A percentile compares a stretch with the other conserved stretches of the same genome.
These are phyloP conservation scores for Yarrowia osloensis DNA, from an alignment of 805 yeast species.

Conservation along the genomic window DNA sequence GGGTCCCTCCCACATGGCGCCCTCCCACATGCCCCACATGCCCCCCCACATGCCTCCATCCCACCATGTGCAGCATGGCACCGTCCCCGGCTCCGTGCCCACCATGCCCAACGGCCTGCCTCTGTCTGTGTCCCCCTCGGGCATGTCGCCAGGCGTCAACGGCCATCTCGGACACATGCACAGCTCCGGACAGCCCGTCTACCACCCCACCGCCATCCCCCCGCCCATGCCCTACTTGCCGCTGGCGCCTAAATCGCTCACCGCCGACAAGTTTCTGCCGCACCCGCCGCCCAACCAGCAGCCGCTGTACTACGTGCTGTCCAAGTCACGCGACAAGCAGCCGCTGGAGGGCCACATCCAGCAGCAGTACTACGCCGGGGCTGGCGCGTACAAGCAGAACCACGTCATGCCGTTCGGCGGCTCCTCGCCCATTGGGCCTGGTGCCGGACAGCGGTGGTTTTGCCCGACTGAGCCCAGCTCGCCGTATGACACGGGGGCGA, in stretches of 20 bases:
- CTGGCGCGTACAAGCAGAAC: not conserved
- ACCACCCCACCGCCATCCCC: constrained; percentile 5
- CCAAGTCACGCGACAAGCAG: constrained; percentile 23
- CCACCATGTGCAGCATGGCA: not conserved
- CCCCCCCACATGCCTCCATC: not conserved
- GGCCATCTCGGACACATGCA: not conserved
- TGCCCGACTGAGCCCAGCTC: constrained; percentile 13
- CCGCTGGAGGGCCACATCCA: constrained; percentile 28
- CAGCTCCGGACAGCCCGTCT: not conserved
- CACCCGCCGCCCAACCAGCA: constrained; percentile 28
- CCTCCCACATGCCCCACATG: not conserved
- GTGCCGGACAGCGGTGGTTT: not conserved
- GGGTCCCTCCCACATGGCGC: not conserved
- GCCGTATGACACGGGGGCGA: constrained; percentile 1
- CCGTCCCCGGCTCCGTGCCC: not conserved
- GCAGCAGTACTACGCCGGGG: not conserved
- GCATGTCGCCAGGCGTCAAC: not conserved
- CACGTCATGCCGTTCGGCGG: not conserved
- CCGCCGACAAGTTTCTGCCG: constrained; percentile 26
- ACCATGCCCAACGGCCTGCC: constrained; percentile 7
- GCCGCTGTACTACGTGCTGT: constrained; percentile 24
- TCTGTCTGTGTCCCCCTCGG: not conserved
- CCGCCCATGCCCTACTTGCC: constrained; percentile 25
- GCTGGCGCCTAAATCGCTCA: constrained; percentile 17
- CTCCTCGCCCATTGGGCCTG: not conserved